A percentile compares a stretch with the other conserved stretches of the same genome.
Evolutionary conservation across 495 filamentous ascomycete species (phyloP).

Genomic region (Melanomma pulvis-pyrius): DNA sequence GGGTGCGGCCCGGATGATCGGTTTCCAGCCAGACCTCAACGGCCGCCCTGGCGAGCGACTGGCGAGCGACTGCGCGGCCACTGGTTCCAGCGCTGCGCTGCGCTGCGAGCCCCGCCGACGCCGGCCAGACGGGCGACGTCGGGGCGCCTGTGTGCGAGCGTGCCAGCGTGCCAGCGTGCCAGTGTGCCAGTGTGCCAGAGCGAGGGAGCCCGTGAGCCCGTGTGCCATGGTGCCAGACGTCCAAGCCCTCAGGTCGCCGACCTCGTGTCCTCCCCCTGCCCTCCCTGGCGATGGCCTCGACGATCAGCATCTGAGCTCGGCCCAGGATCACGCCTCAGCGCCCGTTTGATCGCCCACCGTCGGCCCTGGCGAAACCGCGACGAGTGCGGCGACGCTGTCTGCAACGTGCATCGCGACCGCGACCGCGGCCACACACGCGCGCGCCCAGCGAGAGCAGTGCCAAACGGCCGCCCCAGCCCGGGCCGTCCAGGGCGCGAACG

Average conservation of each 20-base stretch:
- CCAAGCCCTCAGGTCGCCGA: constrained; percentile 34
- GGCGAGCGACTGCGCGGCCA: background rate
- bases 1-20: constrained; percentile 25
- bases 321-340: constrained; percentile 34
- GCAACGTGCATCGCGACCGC: constrained; percentile 25
- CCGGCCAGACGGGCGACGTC: no score
- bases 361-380: constrained; percentile 28
- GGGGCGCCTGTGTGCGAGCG: no score
- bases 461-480: no score
- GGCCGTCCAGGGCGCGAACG: no score
- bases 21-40: constrained; percentile 17
- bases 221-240: constrained; percentile 22
- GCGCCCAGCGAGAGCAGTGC: background rate
- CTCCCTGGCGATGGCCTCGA: constrained; percentile 18
- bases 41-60: constrained; percentile 3
- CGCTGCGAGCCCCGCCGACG: background rate
- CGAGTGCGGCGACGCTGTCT: constrained; percentile 23
- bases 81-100: background rate
- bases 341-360: constrained; percentile 37
- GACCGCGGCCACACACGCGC: constrained; percentile 9
- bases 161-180: no score
- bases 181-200: background rate
- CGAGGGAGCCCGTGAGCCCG: constrained; percentile 14
- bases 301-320: constrained; percentile 37
- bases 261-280: constrained; percentile 16